A percentile compares a stretch with the other conserved stretches of the same genome.
These are phyloP conservation scores for Neurospora sp. DNA, from an alignment of 495 filamentous ascomycete genomes.

Conservation along the genomic window DNA sequence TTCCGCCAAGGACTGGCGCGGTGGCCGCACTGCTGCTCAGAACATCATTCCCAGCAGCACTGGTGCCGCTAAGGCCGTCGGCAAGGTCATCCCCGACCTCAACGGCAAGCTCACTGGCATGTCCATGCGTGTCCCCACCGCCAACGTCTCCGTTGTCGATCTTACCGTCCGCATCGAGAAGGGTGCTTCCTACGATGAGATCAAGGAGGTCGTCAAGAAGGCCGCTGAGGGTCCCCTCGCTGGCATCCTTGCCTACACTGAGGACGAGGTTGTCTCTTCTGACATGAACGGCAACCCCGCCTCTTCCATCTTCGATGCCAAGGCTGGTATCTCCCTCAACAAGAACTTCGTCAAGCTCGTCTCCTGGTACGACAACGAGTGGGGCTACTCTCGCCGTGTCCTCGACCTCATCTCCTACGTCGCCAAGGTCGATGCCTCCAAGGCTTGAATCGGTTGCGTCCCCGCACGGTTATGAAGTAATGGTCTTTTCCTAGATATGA, in stretches of 20 bases:
- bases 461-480: slow-evolving; percentile 9
- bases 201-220: slow-evolving; percentile 87
- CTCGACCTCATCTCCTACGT: slow-evolving; percentile 92
- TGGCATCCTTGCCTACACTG: slow-evolving; percentile 90
- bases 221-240: slow-evolving; percentile 65
- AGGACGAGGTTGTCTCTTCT: slow-evolving; percentile 91
- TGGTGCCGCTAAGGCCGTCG: slow-evolving; percentile 98
- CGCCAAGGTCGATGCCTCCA: slow-evolving; percentile 65
- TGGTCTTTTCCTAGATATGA: background rate
- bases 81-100: slow-evolving; percentile 94
- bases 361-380: slow-evolving; percentile 86
- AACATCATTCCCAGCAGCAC: slow-evolving; percentile 99
- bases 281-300: slow-evolving; percentile 84
- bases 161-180: slow-evolving; percentile 92
- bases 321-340: slow-evolving; percentile 98
- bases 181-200: slow-evolving; percentile 77
- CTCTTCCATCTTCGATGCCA: slow-evolving; percentile 99
- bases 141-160: slow-evolving; percentile 99
- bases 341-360: slow-evolving; percentile 97
- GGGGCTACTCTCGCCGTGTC: slow-evolving; percentile 97
- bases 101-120: slow-evolving; percentile 99
- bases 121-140: slow-evolving; percentile 96
- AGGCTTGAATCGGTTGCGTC: slow-evolving; percentile 22
- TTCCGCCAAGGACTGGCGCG: slow-evolving; percentile 97
- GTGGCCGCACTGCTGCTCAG: slow-evolving; percentile 94